Evolutionary conservation across 2,329 filamentous ascomycete species (phyloP).

Genomic region (Beauveria sp.): DNA sequence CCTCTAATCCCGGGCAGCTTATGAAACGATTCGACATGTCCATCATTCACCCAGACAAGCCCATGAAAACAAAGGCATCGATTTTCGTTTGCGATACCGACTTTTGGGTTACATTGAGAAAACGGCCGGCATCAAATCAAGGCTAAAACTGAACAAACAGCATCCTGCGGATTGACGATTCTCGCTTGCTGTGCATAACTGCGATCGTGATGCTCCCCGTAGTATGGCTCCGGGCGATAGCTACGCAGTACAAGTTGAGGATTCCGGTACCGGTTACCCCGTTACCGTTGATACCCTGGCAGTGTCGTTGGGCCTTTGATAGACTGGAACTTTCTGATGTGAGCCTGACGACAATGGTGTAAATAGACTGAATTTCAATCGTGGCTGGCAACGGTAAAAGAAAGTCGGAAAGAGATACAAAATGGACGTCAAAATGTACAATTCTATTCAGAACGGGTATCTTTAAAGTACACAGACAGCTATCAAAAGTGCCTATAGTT

Average conservation of each 20-base stretch:
- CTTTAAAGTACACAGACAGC: neutral
- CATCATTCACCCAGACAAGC: constrained; percentile 24
- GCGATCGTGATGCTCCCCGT: neutral
- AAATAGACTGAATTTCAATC: neutral
- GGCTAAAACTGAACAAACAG: accelerated
- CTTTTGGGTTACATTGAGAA: constrained; percentile 27
- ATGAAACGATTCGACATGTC: constrained; percentile 27
- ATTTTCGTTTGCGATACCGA: constrained; percentile 28
- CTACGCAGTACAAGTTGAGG: neutral
- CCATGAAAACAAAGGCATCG: constrained; percentile 26
- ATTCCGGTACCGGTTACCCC: neutral
- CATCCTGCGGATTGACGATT: neutral
- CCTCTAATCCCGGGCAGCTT: constrained; percentile 18
- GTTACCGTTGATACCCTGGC: neutral
- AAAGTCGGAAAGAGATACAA: neutral
- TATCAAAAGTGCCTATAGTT: neutral
- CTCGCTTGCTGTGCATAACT: neutral
- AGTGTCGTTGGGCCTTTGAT: neutral
- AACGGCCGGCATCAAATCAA: constrained; percentile 1
- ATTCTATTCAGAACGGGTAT: neutral
- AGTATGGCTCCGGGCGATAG: no score
- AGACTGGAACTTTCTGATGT: neutral
- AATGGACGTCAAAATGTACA: neutral
- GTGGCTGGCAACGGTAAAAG: neutral
- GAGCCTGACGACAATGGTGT: neutral